phyloP scores from a whole-genome alignment of 352 stramenopile genomes.

The Globisporangium perplexum region DNA sequence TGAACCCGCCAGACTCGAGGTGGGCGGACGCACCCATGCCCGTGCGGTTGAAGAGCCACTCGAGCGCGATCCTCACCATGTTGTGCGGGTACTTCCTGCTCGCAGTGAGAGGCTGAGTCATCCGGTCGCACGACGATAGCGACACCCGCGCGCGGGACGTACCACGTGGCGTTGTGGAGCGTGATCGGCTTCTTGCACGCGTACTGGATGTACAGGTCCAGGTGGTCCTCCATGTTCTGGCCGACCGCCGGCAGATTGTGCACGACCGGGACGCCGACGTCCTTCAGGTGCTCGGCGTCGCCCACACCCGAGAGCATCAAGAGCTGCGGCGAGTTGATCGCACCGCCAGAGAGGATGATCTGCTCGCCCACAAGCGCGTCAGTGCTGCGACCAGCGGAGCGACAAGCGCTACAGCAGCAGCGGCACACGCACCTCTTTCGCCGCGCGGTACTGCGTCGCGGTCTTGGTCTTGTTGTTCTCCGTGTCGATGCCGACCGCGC shows the following conservation, averaged over 20 bases:
- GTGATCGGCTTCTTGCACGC: slow-evolving; percentile 85
- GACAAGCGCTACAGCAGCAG: background rate
- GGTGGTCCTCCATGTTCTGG: slow-evolving; percentile 87
- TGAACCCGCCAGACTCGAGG: slow-evolving; percentile 85
- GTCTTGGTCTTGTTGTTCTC: slow-evolving; percentile 61
- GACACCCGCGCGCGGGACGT: background rate
- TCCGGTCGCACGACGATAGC: background rate
- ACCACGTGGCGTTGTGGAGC: slow-evolving; percentile 87
- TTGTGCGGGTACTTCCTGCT: slow-evolving; percentile 81
- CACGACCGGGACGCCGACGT: slow-evolving; percentile 68
- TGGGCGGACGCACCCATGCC: slow-evolving; percentile 76
- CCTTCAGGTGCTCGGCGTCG: slow-evolving; percentile 61
- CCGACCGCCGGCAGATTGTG: slow-evolving; percentile 76
- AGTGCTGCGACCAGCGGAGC: background rate
- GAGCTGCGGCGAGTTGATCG: slow-evolving; percentile 86
- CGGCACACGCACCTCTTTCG: slow-evolving; percentile 50
- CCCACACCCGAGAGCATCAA: slow-evolving; percentile 88
- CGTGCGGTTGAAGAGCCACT: slow-evolving; percentile 72
- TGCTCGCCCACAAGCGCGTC: background rate
- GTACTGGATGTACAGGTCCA: slow-evolving; percentile 89
- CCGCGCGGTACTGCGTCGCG: slow-evolving; percentile 39
- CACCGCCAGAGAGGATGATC: slow-evolving; percentile 82
- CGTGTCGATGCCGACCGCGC: slow-evolving; percentile 65
- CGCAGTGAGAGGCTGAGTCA: background rate
- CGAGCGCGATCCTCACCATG: slow-evolving; percentile 77